Conservation (phyloP, 768 basidiomycete species). For the Paxillus ammoniavirescens region DNA sequence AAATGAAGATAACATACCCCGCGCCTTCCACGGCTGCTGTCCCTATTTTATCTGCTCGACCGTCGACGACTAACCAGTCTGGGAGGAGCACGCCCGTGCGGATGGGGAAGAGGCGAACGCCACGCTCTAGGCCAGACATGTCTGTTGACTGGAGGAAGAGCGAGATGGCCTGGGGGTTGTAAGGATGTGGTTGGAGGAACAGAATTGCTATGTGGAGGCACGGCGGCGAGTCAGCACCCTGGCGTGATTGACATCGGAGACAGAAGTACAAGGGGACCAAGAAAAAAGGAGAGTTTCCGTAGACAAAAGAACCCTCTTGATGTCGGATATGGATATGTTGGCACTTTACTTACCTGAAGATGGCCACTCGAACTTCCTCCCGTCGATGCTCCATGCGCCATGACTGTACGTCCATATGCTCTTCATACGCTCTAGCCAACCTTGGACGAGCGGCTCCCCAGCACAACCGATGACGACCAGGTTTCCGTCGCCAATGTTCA, state of each 20-base stretch:
- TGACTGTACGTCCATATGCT: conserved; percentile 21
- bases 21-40: conserved; percentile 75
- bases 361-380: conserved; percentile 15
- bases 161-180: conserved; percentile 30
- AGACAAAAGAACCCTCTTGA: background rate
- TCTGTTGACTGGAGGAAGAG: conserved; percentile 66
- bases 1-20: conserved; percentile 50
- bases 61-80: conserved; percentile 72
- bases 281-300: background rate
- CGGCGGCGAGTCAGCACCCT: conserved; percentile 6
- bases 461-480: conserved; percentile 56
- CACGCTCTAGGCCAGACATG: conserved; percentile 59
- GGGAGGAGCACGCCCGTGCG: conserved; percentile 77
- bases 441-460: conserved; percentile 31
- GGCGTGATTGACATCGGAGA: background rate
- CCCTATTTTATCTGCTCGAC: conserved; percentile 52
- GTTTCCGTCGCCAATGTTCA: conserved; percentile 39
- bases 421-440: conserved; percentile 27
- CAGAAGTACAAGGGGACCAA: background rate
- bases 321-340: background rate
- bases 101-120: conserved; percentile 73
- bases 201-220: conserved; percentile 41
- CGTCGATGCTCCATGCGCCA: conserved; percentile 12
- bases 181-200: conserved; percentile 49
- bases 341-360: conserved; percentile 18